Evolutionary conservation across 2,329 filamentous ascomycete genomes (phyloP).

Genomic region (Cryphonectria nitschkei): DNA sequence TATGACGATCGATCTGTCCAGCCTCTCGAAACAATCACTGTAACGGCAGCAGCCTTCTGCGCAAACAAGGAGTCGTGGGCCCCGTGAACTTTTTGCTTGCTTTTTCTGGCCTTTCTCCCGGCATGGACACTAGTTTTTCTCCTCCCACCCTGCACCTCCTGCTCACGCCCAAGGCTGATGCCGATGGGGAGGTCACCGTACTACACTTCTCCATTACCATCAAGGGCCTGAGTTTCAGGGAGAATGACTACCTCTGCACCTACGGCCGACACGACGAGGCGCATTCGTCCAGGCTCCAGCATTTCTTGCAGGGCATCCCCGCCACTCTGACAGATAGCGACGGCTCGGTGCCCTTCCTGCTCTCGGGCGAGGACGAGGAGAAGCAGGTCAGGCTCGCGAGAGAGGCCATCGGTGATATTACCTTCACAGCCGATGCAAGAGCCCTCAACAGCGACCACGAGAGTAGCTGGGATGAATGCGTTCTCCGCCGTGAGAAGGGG

Average conservation of each 20-base stretch:
- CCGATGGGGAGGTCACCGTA: background rate
- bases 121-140: background rate
- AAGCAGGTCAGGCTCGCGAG: background rate
- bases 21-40: background rate
- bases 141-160: background rate
- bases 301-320: background rate
- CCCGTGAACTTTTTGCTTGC: background rate
- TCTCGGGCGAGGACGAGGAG: background rate
- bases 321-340: background rate
- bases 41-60: background rate
- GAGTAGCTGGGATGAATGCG: background rate
- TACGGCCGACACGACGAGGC: background rate
- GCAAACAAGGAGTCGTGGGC: background rate
- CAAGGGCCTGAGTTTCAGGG: background rate
- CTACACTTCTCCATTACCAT: background rate
- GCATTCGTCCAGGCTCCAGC: slow-evolving; percentile 1
- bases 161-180: slow-evolving; percentile 5
- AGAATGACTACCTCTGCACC: slow-evolving; percentile 5
- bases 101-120: background rate
- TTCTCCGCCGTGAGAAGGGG: slow-evolving; percentile 14
- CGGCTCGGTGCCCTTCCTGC: background rate
- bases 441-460: background rate
- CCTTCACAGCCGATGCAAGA: background rate
- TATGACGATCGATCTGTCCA: background rate
- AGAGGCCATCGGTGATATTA: background rate